These are phyloP conservation scores for Mortierella sp. DNA, from an alignment of 371 early-diverging fungal genomes.

Conservation along the genomic window DNA sequence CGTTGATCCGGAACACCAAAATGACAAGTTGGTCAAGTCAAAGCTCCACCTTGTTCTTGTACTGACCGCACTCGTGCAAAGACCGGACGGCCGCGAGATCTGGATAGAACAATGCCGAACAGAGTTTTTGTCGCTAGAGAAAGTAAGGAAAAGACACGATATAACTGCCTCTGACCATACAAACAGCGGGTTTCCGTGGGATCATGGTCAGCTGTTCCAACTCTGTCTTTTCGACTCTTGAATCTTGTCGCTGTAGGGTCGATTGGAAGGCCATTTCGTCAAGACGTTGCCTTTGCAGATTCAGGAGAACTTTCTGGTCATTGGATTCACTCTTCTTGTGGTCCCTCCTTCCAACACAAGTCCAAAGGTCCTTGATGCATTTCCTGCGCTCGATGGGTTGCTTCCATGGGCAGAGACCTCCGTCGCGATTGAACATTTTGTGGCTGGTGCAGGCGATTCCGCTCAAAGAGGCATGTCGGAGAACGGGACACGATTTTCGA, in stretches of 20 bases:
- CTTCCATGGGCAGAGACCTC: constrained; percentile 55
- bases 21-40: constrained; percentile 33
- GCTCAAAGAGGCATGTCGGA: background rate
- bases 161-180: background rate
- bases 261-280: constrained; percentile 41
- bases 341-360: constrained; percentile 33
- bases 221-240: background rate
- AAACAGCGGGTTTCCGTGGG: background rate
- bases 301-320: constrained; percentile 33
- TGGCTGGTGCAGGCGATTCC: background rate
- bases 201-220: background rate
- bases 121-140: constrained; percentile 39
- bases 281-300: constrained; percentile 40
- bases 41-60: constrained; percentile 44
- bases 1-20: constrained; percentile 40
- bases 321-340: constrained; percentile 51
- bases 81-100: constrained; percentile 26
- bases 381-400: constrained; percentile 44
- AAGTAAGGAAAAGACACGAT: constrained; percentile 17
- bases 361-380: constrained; percentile 28
- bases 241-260: constrained; percentile 23
- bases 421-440: constrained; percentile 50
- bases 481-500: constrained; percentile 15
- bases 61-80: constrained; percentile 39
- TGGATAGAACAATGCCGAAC: constrained; percentile 54